Percentiles rank a stretch among this genome's conserved stretches.
Conservation (phyloP, 1,284 basidiomycete species). For the Cryptococcus hybrid region DNA sequence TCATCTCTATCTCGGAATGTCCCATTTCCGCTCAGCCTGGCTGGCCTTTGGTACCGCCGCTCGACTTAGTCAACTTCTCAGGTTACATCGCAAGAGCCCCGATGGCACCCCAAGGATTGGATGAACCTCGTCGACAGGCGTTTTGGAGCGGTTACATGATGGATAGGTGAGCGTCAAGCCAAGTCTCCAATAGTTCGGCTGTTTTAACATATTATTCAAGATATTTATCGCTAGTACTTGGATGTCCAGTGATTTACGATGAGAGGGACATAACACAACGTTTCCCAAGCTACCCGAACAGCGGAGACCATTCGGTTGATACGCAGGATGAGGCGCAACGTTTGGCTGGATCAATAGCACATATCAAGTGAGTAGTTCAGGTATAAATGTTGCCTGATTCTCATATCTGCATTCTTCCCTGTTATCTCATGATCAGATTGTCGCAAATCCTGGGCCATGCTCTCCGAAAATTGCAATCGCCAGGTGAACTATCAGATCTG, state of each 20-base stretch:
- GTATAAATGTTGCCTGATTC: not conserved
- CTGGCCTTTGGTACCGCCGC: conserved; percentile 1
- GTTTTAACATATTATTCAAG: not conserved
- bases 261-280: conserved; percentile 2
- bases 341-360: conserved; percentile 1
- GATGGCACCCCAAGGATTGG: not conserved
- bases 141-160: conserved; percentile 6
- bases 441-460: not conserved
- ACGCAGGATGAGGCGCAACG: not conserved
- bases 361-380: not conserved
- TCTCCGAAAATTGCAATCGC: not conserved
- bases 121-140: not conserved
- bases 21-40: conserved; percentile 1
- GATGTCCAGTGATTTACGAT: conserved; percentile 2
- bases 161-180: not conserved
- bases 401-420: not conserved
- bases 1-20: conserved; percentile 4
- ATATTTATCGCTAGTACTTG: conserved; percentile 2
- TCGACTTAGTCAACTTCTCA: not conserved
- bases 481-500: not conserved
- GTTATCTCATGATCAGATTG: not conserved
- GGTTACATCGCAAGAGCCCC: not conserved
- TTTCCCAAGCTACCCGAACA: not conserved
- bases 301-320: not conserved
- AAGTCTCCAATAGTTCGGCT: not conserved